Evolutionary conservation across 2,329 filamentous ascomycete species (phyloP), one percentile per base, ranked within the genome.

Genomic region (Aspergillus vadensis): DNA sequence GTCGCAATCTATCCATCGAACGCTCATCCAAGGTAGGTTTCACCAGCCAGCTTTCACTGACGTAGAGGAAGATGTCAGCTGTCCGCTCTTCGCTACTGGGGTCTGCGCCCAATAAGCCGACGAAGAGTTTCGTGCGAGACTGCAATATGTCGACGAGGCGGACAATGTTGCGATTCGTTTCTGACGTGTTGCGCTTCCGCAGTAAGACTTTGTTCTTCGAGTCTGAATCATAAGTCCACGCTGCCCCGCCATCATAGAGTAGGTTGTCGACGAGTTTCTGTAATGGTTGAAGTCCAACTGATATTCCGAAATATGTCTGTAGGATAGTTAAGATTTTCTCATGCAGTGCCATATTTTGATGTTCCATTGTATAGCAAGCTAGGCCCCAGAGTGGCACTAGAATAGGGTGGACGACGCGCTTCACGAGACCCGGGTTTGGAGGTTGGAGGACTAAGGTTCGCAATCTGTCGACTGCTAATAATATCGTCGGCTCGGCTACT

Each of bases 341-440:
- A 57, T 77, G 67, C 41, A 74, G 65, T 2, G 7, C 38, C 3
- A 44, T 59, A 2, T 69, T 64, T 38, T 70, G 51, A 21, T 74
- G 60, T 53, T 77, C 71, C 51, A 70, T 60, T n/a, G 77, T 65
- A 58, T 74, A 76, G 57, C 74, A 79, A 27, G 69, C 65, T 23
- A 80, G 54, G 5, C 77, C 76, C 78, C 78, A 80, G 3, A 80
- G 68, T 5, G 77, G 75, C 21, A 79, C 67, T 36, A 80, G 66
- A 23, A 78, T 70, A 4, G 77, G 77, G 44, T 72, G 70, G 3
- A 80, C 65, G 7, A 79, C 64, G 52, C 78, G 72, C 59, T 77
- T 79, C 17, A 79, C 74, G 15, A 80, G 71, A 4, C 74, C 72
- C 15, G 78, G 78, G 57, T 79, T 79, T 15, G 78, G 77, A 63